These are phyloP conservation scores for Geotrichum citri-aurantii DNA, from an alignment of 1,139 yeast genomes.

Conservation along the genomic window DNA sequence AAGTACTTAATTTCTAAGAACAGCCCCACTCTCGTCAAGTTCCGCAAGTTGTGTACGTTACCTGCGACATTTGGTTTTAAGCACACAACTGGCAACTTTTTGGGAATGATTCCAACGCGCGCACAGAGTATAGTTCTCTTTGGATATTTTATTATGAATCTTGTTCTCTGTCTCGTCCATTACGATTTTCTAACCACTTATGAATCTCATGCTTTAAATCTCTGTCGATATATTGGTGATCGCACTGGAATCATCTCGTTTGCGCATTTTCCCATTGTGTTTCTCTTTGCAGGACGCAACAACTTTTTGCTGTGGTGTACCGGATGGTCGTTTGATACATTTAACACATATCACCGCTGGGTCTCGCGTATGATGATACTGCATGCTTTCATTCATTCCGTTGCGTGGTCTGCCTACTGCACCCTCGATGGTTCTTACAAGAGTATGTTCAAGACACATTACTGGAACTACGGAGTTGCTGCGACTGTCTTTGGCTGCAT, in stretches of 20 bases:
- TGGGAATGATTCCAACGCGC: conserved; percentile 49
- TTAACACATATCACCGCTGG: conserved; percentile 63
- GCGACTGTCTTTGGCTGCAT: conserved; percentile 41
- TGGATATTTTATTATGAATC: conserved; percentile 42
- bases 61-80: conserved; percentile 7
- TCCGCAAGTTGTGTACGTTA: neutral
- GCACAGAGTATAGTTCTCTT: conserved; percentile 46
- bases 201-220: conserved; percentile 34
- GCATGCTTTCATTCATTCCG: conserved; percentile 40
- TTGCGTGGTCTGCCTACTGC: conserved; percentile 22
- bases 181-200: conserved; percentile 41
- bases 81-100: neutral
- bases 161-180: conserved; percentile 38
- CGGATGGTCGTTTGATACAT: conserved; percentile 60
- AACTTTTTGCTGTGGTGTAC: conserved; percentile 58
- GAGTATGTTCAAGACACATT: conserved; percentile 27
- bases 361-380: conserved; percentile 48
- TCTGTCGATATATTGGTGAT: conserved; percentile 52
- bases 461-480: conserved; percentile 48
- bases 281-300: conserved; percentile 61
- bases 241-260: conserved; percentile 51
- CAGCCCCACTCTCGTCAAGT: neutral
- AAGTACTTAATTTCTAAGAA: neutral
- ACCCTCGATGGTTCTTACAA: conserved; percentile 12
- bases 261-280: conserved; percentile 46